Base-by-base conservation (phyloP, 2,329 filamentous ascomycete species). In the Curvularia lunata region DNA sequence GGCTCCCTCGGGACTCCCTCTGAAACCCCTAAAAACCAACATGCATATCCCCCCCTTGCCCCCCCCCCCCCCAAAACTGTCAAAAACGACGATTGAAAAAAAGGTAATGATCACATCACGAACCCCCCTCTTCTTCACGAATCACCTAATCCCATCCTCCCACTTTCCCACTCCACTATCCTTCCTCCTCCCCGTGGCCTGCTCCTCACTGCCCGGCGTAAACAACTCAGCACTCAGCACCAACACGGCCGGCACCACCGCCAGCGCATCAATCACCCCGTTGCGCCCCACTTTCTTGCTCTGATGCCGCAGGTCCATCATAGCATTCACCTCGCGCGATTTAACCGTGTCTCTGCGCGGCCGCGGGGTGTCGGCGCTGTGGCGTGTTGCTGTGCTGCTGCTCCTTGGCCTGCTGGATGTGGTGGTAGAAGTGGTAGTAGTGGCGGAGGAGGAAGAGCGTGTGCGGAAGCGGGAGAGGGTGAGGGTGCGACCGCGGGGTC, bases 181-280 rank as follows among this genome's bases (percentile, higher is more conserved):
- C 43, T 67, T 68, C 48, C 63, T 49, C 42, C 49, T 49, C 3
- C 34, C 41, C 12, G 47, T 52, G n/a, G 43, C 47, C 25, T 43
- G 43, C 25, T 45, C 57, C 27, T 57, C 57, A 34, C 37, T 43
- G 40, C 62, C 65, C 4, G 74, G 74, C 48, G 73, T 76, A 40
- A 76, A 76, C 46, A 75, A 48, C 61, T 76, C 74, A 1, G 74
- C 72, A 28, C 68, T 69, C 62, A 76, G 38, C 34, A 76, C 65
- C 54, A 76, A 48, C 19, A 75, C 70, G 4, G 74, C 69, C 1
- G 74, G 74, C 13, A 75, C 68, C 38, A 76, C 69, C 7, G 73
- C 74, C 28, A 75, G 48, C n/a, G 73, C 74, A 58, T 72, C 72
- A 6, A 76, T 52, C 1, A 70, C 74, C 19, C 66, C 66, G 7